These are phyloP conservation scores for Phyllachora maydis DNA, from an alignment of 2,329 filamentous ascomycete genomes.

Conservation along the genomic window DNA sequence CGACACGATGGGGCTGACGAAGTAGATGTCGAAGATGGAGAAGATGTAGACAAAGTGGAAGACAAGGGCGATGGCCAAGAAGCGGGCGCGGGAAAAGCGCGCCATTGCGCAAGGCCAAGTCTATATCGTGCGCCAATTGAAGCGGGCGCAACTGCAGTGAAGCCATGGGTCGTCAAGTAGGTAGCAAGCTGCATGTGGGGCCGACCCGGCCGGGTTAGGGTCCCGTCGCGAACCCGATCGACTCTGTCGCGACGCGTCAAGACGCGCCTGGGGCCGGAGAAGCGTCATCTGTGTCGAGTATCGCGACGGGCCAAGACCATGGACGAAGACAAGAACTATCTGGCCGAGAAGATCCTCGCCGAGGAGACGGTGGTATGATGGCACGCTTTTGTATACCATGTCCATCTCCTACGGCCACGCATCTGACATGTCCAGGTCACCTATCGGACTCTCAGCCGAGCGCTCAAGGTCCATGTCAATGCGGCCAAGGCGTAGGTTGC, in stretches of 20 bases:
- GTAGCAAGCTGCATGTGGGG: too few relatives aligned
- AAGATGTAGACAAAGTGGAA: constrained; percentile 90
- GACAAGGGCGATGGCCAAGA: constrained; percentile 69
- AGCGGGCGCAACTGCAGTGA: too few relatives aligned
- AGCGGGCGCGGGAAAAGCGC: constrained; percentile 47
- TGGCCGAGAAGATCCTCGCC: constrained; percentile 56
- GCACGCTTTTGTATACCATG: constrained; percentile 3
- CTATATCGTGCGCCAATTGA: too few relatives aligned
- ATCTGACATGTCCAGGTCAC: too few relatives aligned
- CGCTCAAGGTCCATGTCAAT: constrained; percentile 67
- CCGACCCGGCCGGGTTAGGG: too few relatives aligned
- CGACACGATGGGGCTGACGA: constrained; percentile 89
- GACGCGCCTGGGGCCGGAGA: too few relatives aligned
- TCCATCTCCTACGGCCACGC: too few relatives aligned
- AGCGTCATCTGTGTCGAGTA: too few relatives aligned
- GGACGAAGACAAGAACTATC: constrained; percentile 48
- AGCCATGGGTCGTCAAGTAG: too few relatives aligned
- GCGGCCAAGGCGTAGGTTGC: constrained; percentile 72
- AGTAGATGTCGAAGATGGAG: constrained; percentile 97
- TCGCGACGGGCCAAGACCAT: constrained; percentile 18
- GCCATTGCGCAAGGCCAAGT: too few relatives aligned
- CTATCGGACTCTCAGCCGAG: constrained; percentile 68
- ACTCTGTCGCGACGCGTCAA: too few relatives aligned
- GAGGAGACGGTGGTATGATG: constrained; percentile 55
- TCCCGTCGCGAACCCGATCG: too few relatives aligned